Evolutionary conservation across 805 yeast species (phyloP), one percentile per base, ranked within the genome.

Genomic region (Yamadazyma laniorum): DNA sequence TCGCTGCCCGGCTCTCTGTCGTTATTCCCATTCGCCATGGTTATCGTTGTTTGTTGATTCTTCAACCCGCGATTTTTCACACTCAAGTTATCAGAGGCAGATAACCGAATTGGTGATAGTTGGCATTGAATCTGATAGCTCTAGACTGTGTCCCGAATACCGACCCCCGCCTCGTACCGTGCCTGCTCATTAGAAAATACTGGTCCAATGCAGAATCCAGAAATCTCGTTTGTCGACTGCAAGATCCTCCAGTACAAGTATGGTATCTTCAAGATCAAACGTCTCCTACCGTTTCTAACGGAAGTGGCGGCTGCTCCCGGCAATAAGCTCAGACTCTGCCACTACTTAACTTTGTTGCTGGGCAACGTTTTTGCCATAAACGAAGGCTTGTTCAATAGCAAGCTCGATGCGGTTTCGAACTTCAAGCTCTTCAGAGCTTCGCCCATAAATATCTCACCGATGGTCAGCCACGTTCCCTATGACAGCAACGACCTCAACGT

Each of bases 221-320:
- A 22, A 8, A 39, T 78, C 40, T 75, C 72, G 48, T 61, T 75
- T 2, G 61, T 71, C 33, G 88, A 81, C 46, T 76, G 79, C 11
- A 72, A 73, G 43, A 65, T 79, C 16, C 56, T 82, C 3, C 85
- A 82, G 53, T 82, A 74, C 55, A 72, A 70, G 39, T 77, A 77
- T 48, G 75, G 79, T 7, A 60, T 73, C 3, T 52, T 59, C 39
- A 80, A 79, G 50, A 50, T 80, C 18, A 61, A 62, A 25, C 56
- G 58, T 23, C 53, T 74, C 32, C 42, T 60, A 3, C 55, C 64
- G 13, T 53, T 65, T 17, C 48, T 74, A n/a, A 55, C 23, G 7
- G 23, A 29, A 14, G 8, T 27, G 21, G 5, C 29, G 15, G n/a
- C 29, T 13, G 11, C 7, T 27, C 17, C 33, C 4, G 15, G 14